Evolutionary conservation across 495 filamentous ascomycete genomes (phyloP).

Genomic region (Aspergillus affinis): DNA sequence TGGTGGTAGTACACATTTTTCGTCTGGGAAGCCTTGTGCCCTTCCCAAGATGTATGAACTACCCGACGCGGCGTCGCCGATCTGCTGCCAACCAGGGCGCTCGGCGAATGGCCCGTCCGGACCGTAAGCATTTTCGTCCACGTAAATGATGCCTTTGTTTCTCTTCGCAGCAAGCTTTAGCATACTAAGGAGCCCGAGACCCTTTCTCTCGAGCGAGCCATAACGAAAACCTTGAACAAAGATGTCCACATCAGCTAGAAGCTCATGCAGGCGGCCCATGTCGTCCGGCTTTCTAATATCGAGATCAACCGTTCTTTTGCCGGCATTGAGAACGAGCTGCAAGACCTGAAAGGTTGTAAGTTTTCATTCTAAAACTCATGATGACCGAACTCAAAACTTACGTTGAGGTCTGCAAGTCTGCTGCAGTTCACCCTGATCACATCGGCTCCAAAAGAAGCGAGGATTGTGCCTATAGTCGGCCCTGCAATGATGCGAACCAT

Average conservation of each 20-base stretch:
- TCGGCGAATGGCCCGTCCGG: constrained; percentile 28
- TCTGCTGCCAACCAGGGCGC: constrained; percentile 46
- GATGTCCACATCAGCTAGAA: constrained; percentile 55
- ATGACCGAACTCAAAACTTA: constrained; percentile 9
- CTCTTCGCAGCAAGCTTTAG: constrained; percentile 39
- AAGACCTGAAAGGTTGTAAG: constrained; percentile 29
- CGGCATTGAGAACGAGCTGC: constrained; percentile 46
- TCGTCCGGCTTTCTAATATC: constrained; percentile 48
- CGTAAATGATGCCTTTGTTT: constrained; percentile 59
- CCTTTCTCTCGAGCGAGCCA: constrained; percentile 49
- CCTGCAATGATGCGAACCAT: constrained; percentile 62
- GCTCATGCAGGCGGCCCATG: constrained; percentile 35
- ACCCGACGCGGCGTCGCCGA: constrained; percentile 28
- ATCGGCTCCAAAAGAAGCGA: constrained; percentile 59
- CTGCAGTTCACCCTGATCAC: constrained; percentile 62
- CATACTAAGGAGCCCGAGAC: constrained; percentile 46
- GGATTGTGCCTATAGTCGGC: constrained; percentile 50
- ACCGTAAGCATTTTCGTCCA: constrained; percentile 65
- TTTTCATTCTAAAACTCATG: neutral
- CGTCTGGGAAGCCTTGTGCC: constrained; percentile 60
- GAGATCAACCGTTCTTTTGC: constrained; percentile 55
- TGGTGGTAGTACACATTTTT: constrained; percentile 61
- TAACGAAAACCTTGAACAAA: constrained; percentile 57
- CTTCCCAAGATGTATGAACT: constrained; percentile 19
- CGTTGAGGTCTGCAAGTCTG: constrained; percentile 47